A percentile compares a stretch with the other conserved stretches of the same genome.
Conservation (phyloP, 2,329 filamentous ascomycete species). For the Bipolaris oryzae region DNA sequence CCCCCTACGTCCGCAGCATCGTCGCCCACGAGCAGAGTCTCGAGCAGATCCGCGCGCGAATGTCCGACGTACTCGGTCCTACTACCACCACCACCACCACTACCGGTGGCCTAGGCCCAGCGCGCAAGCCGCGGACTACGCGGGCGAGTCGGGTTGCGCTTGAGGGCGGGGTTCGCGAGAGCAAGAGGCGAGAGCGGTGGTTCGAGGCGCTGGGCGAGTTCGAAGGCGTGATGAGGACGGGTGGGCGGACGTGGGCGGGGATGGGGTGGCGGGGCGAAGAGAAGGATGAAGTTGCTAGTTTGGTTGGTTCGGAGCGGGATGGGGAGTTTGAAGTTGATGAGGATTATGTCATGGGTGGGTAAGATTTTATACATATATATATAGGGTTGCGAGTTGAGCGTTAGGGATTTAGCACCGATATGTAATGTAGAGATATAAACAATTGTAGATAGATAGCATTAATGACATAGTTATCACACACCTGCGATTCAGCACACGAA, state of each 20-base stretch:
- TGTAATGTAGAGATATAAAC: no score
- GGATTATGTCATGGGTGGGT: slow-evolving; percentile 9
- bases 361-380: not conserved
- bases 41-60: slow-evolving; percentile 68
- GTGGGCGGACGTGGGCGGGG: slow-evolving; percentile 50
- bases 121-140: slow-evolving; percentile 61
- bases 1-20: slow-evolving; percentile 88
- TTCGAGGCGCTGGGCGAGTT: slow-evolving; percentile 69
- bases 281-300: slow-evolving; percentile 5
- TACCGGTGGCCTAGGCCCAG: no score
- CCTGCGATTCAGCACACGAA: no score
- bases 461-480: no score
- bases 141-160: slow-evolving; percentile 76
- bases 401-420: not conserved
- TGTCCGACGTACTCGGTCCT: slow-evolving; percentile 37
- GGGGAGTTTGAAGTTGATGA: slow-evolving; percentile 15
- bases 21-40: slow-evolving; percentile 75
- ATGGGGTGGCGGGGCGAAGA: slow-evolving; percentile 30
- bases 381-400: not conserved
- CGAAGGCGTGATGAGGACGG: slow-evolving; percentile 68
- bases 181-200: slow-evolving; percentile 73
- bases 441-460: no score
- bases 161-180: slow-evolving; percentile 72
- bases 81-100: no score
- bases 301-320: slow-evolving; percentile 2